These are phyloP conservation scores for Omphalotus guepiniiformis DNA, from an alignment of 768 basidiomycete genomes.

Conservation along the genomic window DNA sequence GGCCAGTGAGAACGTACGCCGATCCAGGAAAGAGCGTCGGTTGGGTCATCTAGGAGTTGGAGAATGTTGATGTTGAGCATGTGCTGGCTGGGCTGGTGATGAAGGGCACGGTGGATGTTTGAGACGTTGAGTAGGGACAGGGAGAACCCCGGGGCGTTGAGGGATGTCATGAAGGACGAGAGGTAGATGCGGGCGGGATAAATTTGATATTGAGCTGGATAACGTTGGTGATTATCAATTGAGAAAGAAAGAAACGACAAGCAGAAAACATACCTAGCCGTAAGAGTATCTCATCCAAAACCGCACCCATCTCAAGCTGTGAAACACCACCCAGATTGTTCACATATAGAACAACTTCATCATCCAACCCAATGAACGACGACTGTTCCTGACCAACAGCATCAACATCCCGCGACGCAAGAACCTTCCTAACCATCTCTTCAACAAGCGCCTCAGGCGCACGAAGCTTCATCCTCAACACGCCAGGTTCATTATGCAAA, in stretches of 20 bases:
- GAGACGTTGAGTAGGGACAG: conserved; percentile 47
- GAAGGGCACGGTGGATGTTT: conserved; percentile 17
- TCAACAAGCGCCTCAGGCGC: conserved; percentile 23
- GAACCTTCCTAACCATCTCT: conserved; percentile 28
- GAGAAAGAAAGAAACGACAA: background rate
- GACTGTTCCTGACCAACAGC: conserved; percentile 17
- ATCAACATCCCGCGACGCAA: conserved; percentile 20
- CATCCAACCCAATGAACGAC: conserved; percentile 24
- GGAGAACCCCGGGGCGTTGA: conserved; percentile 59
- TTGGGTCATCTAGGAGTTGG: conserved; percentile 37
- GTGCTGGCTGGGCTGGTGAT: conserved; percentile 4
- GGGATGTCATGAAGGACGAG: conserved; percentile 53
- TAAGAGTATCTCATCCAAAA: conserved; percentile 37
- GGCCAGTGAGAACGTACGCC: conserved; percentile 30
- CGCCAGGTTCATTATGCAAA: conserved; percentile 53
- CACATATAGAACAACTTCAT: conserved; percentile 35
- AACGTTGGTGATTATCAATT: background rate
- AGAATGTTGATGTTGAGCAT: conserved; percentile 18
- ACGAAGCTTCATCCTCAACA: conserved; percentile 32
- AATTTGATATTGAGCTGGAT: conserved; percentile 25
- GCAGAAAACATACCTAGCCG: conserved; percentile 44
- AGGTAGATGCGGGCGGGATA: conserved; percentile 39
- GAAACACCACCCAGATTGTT: conserved; percentile 39
- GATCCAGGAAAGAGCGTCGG: conserved; percentile 39
- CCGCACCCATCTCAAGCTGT: conserved; percentile 47